Conservation (phyloP, 768 basidiomycete species). For the Boletus eberwhitei region DNA sequence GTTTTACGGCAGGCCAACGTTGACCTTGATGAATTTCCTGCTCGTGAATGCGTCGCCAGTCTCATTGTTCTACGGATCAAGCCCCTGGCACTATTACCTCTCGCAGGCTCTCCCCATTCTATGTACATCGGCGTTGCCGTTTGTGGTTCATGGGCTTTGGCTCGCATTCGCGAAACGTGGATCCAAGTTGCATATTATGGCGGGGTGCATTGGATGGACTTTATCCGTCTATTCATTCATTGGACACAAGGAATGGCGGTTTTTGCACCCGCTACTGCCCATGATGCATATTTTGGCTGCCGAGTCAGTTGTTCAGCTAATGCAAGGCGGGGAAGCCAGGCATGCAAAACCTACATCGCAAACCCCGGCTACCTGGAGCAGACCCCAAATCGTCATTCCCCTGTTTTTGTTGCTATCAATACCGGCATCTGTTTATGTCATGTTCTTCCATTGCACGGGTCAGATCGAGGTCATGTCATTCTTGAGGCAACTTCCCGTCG, state of each 20-base stretch:
- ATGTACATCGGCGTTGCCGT: constrained; percentile 70
- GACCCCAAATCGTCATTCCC: constrained; percentile 31
- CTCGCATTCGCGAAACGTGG: constrained; percentile 22
- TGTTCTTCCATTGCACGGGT: constrained; percentile 73
- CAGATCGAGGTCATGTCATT: constrained; percentile 75
- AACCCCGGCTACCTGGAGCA: constrained; percentile 11
- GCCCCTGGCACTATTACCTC: constrained; percentile 86
- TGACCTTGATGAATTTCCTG: constrained; percentile 83
- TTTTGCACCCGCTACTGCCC: constrained; percentile 89
- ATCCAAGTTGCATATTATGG: constrained; percentile 41
- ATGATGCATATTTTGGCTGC: constrained; percentile 77
- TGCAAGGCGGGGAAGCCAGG: constrained; percentile 7
- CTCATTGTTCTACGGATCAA: constrained; percentile 90
- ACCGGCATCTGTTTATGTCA: constrained; percentile 63
- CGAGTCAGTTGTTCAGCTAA: constrained; percentile 59
- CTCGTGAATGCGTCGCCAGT: constrained; percentile 78
- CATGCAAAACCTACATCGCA: not conserved
- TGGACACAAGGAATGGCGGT: constrained; percentile 97
- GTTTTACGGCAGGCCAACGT: constrained; percentile 63
- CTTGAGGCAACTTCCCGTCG: constrained; percentile 51
- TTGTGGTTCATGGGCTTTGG: constrained; percentile 61
- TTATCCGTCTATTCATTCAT: constrained; percentile 69
- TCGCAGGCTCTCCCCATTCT: constrained; percentile 84
- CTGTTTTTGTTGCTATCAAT: constrained; percentile 50
- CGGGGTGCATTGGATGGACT: constrained; percentile 57